Percentiles rank a stretch among this genome's conserved stretches.
Evolutionary conservation across 2,329 filamentous ascomycete species (phyloP).

Genomic region (Aplosporella prunicola): DNA sequence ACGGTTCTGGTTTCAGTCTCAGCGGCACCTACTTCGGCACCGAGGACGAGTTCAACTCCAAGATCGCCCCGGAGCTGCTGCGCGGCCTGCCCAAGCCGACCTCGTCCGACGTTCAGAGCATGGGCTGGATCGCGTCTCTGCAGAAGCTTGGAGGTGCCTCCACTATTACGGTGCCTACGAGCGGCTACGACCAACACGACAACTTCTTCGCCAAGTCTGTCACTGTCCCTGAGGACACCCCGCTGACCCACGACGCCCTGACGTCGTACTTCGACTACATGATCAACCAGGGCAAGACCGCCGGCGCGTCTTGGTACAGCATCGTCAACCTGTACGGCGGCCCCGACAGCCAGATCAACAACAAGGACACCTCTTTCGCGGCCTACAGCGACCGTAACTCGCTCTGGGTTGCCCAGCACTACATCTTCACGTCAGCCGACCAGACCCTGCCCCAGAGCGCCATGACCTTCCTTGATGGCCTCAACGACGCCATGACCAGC

Average conservation of each 20-base stretch:
- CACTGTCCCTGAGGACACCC: slow-evolving; percentile 28
- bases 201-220: slow-evolving; percentile 33
- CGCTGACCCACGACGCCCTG: slow-evolving; percentile 21
- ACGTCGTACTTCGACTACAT: slow-evolving; percentile 25
- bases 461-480: slow-evolving; percentile 32
- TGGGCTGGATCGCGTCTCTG: slow-evolving; percentile 30
- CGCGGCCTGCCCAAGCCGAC: slow-evolving; percentile 24
- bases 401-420: slow-evolving; percentile 31
- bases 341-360: slow-evolving; percentile 27
- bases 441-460: slow-evolving; percentile 21
- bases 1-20: slow-evolving; percentile 27
- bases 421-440: slow-evolving; percentile 14
- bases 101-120: slow-evolving; percentile 16
- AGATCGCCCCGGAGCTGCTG: slow-evolving; percentile 31
- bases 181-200: slow-evolving; percentile 29
- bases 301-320: slow-evolving; percentile 22
- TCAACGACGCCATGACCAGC: slow-evolving; percentile 31
- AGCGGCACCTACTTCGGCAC: slow-evolving; percentile 34
- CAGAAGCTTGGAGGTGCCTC: slow-evolving; percentile 30
- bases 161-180: slow-evolving; percentile 21
- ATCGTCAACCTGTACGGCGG: slow-evolving; percentile 33
- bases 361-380: slow-evolving; percentile 23
- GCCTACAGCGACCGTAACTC: slow-evolving; percentile 28
- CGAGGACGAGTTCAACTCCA: slow-evolving; percentile 27
- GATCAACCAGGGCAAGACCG: slow-evolving; percentile 13